Evolutionary conservation across 2,329 filamentous ascomycete genomes (phyloP).

Genomic region (Calonectria hongkongensis): DNA sequence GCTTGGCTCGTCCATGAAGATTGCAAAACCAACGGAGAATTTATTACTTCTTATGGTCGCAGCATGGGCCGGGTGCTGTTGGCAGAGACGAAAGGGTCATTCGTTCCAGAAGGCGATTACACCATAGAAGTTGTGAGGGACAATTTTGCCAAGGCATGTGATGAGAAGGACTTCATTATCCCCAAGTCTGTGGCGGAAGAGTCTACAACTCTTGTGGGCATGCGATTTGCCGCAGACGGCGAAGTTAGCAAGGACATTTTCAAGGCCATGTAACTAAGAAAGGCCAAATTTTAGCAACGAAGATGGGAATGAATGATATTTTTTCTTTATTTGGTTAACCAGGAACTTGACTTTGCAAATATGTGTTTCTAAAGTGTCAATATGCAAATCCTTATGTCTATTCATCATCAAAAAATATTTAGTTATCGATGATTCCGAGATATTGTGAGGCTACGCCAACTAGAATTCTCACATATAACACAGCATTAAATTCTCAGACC

Average conservation of each 20-base stretch:
- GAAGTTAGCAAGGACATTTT: neutral
- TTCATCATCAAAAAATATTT: neutral
- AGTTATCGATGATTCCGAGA: too few species aligned
- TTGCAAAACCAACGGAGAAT: slow-evolving; percentile 10
- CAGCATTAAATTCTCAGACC: too few species aligned
- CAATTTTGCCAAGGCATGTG: neutral
- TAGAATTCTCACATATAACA: too few species aligned
- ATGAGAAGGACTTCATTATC: neutral
- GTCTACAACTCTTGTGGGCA: neutral
- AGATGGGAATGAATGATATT: neutral
- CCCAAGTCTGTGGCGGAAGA: slow-evolving; percentile 9
- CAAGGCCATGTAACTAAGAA: neutral
- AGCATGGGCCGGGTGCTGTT: neutral
- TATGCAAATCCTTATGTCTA: neutral
- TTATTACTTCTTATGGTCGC: slow-evolving; percentile 17
- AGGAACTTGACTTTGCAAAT: too few species aligned
- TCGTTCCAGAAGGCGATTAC: neutral
- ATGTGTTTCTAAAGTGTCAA: neutral
- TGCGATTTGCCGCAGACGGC: neutral
- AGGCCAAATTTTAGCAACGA: too few species aligned
- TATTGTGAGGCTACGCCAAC: too few species aligned
- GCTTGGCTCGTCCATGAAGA: slow-evolving; percentile 14
- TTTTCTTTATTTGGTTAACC: too few species aligned
- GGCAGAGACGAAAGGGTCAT: slow-evolving; percentile 5
- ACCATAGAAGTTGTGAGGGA: slow-evolving; percentile 8